Evolutionary conservation across 768 basidiomycete species (phyloP), one percentile per base, ranked within the genome.

Genomic region (Leccinum uliginosum): DNA sequence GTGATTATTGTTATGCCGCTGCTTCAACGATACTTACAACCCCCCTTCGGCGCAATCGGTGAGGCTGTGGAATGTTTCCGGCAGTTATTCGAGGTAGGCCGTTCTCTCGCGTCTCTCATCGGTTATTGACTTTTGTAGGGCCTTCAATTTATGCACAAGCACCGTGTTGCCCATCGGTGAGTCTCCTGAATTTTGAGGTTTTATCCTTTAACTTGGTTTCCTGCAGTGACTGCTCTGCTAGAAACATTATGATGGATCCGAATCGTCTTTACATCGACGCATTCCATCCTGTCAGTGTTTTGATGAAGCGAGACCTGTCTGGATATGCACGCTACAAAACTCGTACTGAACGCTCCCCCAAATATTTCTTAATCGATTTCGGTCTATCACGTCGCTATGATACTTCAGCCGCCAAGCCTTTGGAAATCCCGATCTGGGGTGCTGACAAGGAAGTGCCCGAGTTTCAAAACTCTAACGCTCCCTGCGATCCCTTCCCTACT

Each of bases 1-100:
- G 44, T 3, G 9, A 65, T 70, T 7, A 52, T 74, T 9, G 65
- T 72, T 3, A 77, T 75, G 71, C 78, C 76, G 0, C 55, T 74
- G 1, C 66, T 78, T 17, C 67, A 69, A 47, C 21, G 15, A 0
- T 69, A 62, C 35, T 40, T 54, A n/a, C 40, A 50, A 4, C 68
- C 68, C 8, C 44, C 44, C 1, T 45, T 45, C 6, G 10, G 9
- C 23, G 14, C 44, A 0, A 14, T 45, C 14, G 44, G 44, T 10
- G 44, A 45, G 21, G 44, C 21, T 1, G 44, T 45, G 6, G 21
- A 45, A 23, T 45, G 44, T 12, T 45, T 45, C 3, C 44, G 44
- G 21, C 44, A 45, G 21, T 23, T 45, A 19, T 45, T 45, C 3
- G 44, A 45, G 21, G 44, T 45, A 45, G 12, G n/a, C 21, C 21